phyloP scores from a whole-genome alignment of 139 green algal species.

The Desmodesmus armatus region DNA sequence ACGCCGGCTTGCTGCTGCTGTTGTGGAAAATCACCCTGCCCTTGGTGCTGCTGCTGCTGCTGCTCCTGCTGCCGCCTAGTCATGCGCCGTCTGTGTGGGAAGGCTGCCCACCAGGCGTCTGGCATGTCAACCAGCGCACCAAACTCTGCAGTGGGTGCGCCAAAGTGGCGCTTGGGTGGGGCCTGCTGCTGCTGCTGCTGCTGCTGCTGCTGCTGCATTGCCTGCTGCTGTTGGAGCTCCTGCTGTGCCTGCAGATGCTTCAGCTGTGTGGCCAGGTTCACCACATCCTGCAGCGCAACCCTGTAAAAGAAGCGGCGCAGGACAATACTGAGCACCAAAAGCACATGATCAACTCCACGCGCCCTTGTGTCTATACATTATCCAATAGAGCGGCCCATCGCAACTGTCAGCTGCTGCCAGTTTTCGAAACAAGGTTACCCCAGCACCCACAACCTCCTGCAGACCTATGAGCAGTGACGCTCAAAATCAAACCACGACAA shows the following conservation, averaged over 20 bases:
- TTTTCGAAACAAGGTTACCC: too few relatives aligned
- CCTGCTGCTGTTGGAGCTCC: background rate
- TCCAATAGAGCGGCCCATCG: too few relatives aligned
- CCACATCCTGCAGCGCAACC: background rate
- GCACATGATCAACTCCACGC: too few relatives aligned
- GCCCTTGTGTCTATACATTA: too few relatives aligned
- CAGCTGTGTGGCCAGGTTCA: background rate
- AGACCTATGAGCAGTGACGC: too few relatives aligned
- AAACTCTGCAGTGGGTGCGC: background rate
- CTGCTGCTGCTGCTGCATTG: background rate
- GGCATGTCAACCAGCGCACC: background rate
- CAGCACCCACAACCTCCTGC: too few relatives aligned
- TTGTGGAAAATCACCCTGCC: too few relatives aligned
- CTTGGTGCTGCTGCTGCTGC: constrained; percentile 16
- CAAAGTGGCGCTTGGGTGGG: background rate
- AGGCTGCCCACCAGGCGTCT: background rate
- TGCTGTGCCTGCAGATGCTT: background rate
- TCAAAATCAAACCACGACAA: too few relatives aligned
- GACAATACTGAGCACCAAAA: too few relatives aligned
- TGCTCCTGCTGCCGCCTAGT: background rate
- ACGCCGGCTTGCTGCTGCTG: too few relatives aligned
- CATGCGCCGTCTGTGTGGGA: background rate
- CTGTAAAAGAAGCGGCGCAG: background rate
- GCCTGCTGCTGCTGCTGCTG: background rate
- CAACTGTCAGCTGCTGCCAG: too few relatives aligned